Base-by-base conservation (phyloP, 345 rosid genomes). In the Salix arbutifolia region DNA sequence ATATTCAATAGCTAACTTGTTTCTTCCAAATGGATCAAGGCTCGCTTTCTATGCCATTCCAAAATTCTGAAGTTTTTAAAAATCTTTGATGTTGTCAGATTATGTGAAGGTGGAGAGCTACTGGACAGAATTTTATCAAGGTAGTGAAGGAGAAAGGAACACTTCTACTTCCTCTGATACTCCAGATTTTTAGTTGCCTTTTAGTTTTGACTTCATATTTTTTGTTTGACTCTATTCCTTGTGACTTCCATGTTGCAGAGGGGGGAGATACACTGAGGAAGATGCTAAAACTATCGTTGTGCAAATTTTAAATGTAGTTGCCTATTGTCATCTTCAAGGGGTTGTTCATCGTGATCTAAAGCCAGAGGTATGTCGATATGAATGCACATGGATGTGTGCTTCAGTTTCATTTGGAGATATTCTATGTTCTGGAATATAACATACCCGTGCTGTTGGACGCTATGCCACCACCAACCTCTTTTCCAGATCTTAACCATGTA, bases 41-140 rank as follows among this genome's bases (percentile, higher is more conserved):
- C 38, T 56, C 81, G 64, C 37, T 33, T 33, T 33, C 37, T 33
- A 33, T 61, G 38, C 19, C 33, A n/a, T 46, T 35, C 17, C 78
- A 16, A 70, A 42, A 38, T 78, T 56, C 28, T 53, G 30, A 58
- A 33, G 25, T 67, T 52, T 52, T 74, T 65, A 8, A 23, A 18
- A 31, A 53, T 4, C 42, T 21, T 73, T 67, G 42, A n/a, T 50
- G 46, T 48, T 72, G 50, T 65, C 68, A 96, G 99, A 80, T 88
- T 96, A 83, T 96, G 99, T 73, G 95, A 94, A 89, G 99, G 98
- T 80, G 97, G 99, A 71, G 99, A 96, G 81, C 81, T 92, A 14
- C 85, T 96, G 73, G 99, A 94, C 73, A 88, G 95, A 83, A 94
- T 96, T 80, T 85, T 96, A 80, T 83, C 92, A 4, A 90, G 97